Conservation (phyloP, 768 basidiomycete genomes). For the Kwoniella botswanensis region DNA sequence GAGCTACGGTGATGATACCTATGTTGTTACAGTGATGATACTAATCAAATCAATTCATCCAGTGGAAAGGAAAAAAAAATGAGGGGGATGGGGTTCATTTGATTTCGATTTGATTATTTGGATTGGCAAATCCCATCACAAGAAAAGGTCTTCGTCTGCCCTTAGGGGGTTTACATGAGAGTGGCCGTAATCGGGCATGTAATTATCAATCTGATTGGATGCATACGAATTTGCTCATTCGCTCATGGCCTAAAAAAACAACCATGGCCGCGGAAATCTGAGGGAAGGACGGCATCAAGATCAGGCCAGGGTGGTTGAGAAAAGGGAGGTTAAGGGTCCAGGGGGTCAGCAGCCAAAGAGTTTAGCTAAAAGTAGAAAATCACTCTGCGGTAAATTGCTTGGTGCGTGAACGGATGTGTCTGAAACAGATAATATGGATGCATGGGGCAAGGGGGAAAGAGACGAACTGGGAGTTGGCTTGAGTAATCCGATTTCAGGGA, state of each 20-base stretch:
- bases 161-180: neutral
- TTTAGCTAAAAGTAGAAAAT: neutral
- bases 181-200: conserved; percentile 14
- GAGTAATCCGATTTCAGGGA: neutral
- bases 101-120: conserved; percentile 12
- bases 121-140: conserved; percentile 7
- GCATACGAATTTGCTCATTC: neutral
- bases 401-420: neutral
- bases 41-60: neutral
- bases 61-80: conserved; percentile 1
- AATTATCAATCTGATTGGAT: conserved; percentile 12
- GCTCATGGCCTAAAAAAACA: no score
- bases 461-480: neutral
- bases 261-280: conserved; percentile 15
- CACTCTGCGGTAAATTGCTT: neutral
- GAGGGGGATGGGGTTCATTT: neutral
- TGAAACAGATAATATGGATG: neutral
- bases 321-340: neutral
- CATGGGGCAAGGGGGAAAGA: neutral
- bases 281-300: conserved; percentile 6
- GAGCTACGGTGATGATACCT: conserved; percentile 5
- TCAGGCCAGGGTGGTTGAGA: neutral
- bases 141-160: neutral
- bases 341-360: neutral
- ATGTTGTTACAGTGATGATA: neutral